phyloP scores from a whole-genome alignment of 176 grass and related monocot species.

The Paspalum notatum region DNA sequence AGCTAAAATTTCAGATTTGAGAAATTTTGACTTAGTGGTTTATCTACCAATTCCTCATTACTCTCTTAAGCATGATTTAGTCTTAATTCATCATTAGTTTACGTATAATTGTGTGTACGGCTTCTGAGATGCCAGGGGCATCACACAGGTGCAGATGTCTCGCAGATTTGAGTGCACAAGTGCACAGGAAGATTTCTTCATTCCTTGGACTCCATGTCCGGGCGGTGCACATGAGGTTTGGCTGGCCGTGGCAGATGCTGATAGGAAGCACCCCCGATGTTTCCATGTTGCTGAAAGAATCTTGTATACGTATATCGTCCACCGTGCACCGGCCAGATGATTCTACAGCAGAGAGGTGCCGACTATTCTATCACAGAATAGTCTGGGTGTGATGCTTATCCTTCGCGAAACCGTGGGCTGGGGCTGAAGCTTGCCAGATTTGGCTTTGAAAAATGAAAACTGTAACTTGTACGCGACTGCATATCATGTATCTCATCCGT shows the following conservation, averaged over 20 bases:
- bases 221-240: neutral
- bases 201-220: neutral
- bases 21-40: too few relatives aligned
- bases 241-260: neutral
- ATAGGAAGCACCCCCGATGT: neutral
- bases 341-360: neutral
- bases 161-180: neutral
- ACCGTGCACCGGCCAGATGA: conserved; percentile 30
- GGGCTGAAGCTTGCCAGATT: neutral
- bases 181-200: neutral
- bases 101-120: too few relatives aligned
- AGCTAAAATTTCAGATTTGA: too few relatives aligned
- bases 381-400: conserved; percentile 28
- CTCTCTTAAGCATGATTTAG: too few relatives aligned
- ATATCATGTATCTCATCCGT: neutral
- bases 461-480: neutral
- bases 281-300: conserved; percentile 30
- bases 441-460: neutral
- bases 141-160: neutral
- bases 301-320: neutral
- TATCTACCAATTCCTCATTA: too few relatives aligned
- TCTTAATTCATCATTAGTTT: too few relatives aligned
- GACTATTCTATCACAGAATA: conserved; percentile 6
- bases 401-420: conserved; percentile 29
- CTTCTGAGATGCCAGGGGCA: too few relatives aligned